Evolutionary conservation across 139 green algal species (phyloP).

Genomic region (Micractinium sp.): DNA sequence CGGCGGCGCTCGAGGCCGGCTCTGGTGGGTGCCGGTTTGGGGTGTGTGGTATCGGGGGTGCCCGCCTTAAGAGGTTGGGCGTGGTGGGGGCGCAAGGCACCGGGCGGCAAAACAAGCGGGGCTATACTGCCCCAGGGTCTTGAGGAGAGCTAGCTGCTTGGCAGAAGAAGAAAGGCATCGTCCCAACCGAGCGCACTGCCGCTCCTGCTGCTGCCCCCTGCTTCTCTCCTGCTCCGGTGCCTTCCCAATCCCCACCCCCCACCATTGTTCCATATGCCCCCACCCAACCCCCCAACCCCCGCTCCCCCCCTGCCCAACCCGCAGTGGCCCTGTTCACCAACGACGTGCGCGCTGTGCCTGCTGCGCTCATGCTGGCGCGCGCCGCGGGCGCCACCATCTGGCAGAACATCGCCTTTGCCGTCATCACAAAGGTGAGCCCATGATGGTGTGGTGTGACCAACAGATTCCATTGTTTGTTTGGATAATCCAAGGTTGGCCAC

Average conservation of each 20-base stretch:
- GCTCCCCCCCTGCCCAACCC: background rate
- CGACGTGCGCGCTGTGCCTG: slow-evolving; percentile 63
- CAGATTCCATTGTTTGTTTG: too few relatives aligned
- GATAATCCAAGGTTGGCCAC: too few relatives aligned
- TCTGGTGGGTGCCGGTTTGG: slow-evolving; percentile 18
- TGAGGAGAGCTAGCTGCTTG: background rate
- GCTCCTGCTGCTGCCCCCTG: background rate
- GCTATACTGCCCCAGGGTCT: too few relatives aligned
- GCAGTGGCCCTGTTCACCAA: slow-evolving; percentile 79
- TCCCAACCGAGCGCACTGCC: background rate
- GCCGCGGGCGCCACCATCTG: slow-evolving; percentile 49
- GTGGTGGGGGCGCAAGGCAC: too few relatives aligned
- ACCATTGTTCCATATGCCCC: too few relatives aligned
- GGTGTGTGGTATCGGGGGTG: too few relatives aligned
- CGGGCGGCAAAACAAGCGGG: too few relatives aligned
- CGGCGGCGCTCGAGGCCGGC: slow-evolving; percentile 75
- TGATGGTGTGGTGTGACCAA: too few relatives aligned
- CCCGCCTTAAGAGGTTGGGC: too few relatives aligned
- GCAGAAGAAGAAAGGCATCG: background rate
- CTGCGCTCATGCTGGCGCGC: slow-evolving; percentile 52
- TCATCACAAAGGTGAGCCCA: slow-evolving; percentile 54
- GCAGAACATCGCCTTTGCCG: slow-evolving; percentile 61
- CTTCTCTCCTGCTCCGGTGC: background rate
- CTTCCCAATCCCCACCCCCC: background rate
- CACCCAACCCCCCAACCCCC: background rate